Evolutionary conservation across 2,329 filamentous ascomycete species (phyloP).

Genomic region (Sphaerulina vaccinii): DNA sequence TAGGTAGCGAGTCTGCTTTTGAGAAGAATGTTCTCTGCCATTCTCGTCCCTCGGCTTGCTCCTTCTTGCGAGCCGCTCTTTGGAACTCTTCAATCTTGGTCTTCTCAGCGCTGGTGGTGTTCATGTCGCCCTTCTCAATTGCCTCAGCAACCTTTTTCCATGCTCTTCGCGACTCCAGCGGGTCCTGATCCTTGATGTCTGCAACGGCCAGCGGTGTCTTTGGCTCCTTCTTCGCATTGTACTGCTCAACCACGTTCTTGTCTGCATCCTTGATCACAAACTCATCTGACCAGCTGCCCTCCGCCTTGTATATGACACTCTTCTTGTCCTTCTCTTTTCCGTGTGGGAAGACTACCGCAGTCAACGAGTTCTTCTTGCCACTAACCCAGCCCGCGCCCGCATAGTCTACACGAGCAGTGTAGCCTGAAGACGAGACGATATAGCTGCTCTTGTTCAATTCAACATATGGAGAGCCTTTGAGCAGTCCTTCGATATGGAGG

Average conservation of each 20-base stretch:
- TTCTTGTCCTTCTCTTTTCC: conserved; percentile 60
- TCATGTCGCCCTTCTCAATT: conserved; percentile 80
- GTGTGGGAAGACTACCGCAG: conserved; percentile 68
- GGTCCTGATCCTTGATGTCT: conserved; percentile 75
- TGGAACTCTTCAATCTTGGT: conserved; percentile 86
- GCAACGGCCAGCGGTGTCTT: conserved; percentile 69
- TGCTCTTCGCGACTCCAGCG: conserved; percentile 81
- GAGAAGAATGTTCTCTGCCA: conserved; percentile 88
- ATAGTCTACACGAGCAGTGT: conserved; percentile 87
- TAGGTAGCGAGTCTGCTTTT: conserved; percentile 40
- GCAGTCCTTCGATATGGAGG: conserved; percentile 89
- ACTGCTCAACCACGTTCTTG: conserved; percentile 45
- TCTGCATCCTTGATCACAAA: conserved; percentile 74
- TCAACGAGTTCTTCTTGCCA: conserved; percentile 92
- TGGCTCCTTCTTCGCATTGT: conserved; percentile 48
- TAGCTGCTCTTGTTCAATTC: conserved; percentile 83
- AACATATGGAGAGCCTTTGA: conserved; percentile 82
- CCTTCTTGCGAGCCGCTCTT: conserved; percentile 70
- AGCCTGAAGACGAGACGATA: conserved; percentile 84
- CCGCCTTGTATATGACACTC: conserved; percentile 73
- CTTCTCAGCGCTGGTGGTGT: conserved; percentile 75
- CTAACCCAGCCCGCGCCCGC: conserved; percentile 90
- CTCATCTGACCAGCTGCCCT: conserved; percentile 85
- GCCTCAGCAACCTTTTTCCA: conserved; percentile 83
- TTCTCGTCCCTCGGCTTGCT: conserved; percentile 68